Evolutionary conservation across 345 rosid genomes (phyloP), one percentile per base, ranked within the genome.

Genomic region (Populus tremula): DNA sequence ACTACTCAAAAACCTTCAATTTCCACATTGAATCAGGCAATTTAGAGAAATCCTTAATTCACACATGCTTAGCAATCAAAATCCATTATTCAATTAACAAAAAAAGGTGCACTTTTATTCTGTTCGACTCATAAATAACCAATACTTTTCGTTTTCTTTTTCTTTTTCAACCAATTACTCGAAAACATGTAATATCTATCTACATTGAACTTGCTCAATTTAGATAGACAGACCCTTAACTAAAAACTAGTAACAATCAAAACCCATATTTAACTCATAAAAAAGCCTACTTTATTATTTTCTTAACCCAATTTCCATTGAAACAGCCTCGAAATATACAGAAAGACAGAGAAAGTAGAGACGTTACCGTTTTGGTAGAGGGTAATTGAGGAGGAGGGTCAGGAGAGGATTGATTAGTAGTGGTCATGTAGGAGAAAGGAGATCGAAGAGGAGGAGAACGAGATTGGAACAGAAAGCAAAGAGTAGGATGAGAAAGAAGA

Each of bases 301-400:
- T 41, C 72, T 56, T 56, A 14, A 14, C 4, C 50, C 50, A 47
- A 67, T 29, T 67, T 35, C n/a, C 41, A 17, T 20, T 67, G 41
- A 67, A 31, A 20, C 16, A 67, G 35, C 20, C 41, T 20, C 31
- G 25, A 45, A 18, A 47, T 45, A 27, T 69, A 31, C 21, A 72
- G 4, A 63, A 8, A 5, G 14, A 45, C 8, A 68, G 0, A 36
- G 41, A 68, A 67, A 35, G 67, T 12, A 16, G 71, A 70, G 1
- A 41, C 76, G 47, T 68, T 25, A 86, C 97, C 87, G 94, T 92
- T 75, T 89, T 87, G 39, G 78, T 6, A 65, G 90, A 80, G 45
- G 89, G 54, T 17, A 88, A 82, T 0, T 77, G 87, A 43, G 87
- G 38, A 50, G 76, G 33, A 65, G 86, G 76, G 59, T 78, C 82